phyloP scores from a whole-genome alignment of 768 basidiomycete species.

The Tricholoma saponaceum region DNA sequence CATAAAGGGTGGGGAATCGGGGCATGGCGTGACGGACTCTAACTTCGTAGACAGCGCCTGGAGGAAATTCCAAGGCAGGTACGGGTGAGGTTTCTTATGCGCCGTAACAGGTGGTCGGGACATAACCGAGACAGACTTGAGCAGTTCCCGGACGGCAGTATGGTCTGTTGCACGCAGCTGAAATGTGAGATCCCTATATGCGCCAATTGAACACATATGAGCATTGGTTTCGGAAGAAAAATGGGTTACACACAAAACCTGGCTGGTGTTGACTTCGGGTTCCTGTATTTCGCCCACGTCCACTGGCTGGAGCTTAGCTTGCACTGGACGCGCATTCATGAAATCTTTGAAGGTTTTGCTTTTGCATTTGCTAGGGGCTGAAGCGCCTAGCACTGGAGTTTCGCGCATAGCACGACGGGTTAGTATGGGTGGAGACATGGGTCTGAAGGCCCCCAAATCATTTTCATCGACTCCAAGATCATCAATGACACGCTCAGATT shows the following conservation, averaged over 20 bases:
- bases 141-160: constrained; percentile 14
- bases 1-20: constrained; percentile 25
- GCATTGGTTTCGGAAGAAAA: background rate
- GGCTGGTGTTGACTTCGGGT: constrained; percentile 25
- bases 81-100: constrained; percentile 9
- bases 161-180: constrained; percentile 17
- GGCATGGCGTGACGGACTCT: constrained; percentile 12
- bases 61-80: constrained; percentile 11
- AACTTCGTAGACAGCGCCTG: constrained; percentile 17
- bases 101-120: constrained; percentile 4
- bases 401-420: constrained; percentile 42
- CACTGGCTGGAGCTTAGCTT: constrained; percentile 21
- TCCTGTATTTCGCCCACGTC: constrained; percentile 27
- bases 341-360: constrained; percentile 8
- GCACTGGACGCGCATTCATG: constrained; percentile 16
- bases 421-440: constrained; percentile 35
- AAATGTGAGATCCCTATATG: constrained; percentile 11
- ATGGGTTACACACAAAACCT: constrained; percentile 35
- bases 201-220: background rate
- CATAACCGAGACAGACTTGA: constrained; percentile 11
- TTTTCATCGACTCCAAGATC: constrained; percentile 19
- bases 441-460: constrained; percentile 25
- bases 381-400: constrained; percentile 39
- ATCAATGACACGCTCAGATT: constrained; percentile 34
- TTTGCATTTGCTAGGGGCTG: background rate